These are phyloP conservation scores for Hypoxylon sp. DNA, from an alignment of 2,329 filamentous ascomycete genomes.

Conservation along the genomic window DNA sequence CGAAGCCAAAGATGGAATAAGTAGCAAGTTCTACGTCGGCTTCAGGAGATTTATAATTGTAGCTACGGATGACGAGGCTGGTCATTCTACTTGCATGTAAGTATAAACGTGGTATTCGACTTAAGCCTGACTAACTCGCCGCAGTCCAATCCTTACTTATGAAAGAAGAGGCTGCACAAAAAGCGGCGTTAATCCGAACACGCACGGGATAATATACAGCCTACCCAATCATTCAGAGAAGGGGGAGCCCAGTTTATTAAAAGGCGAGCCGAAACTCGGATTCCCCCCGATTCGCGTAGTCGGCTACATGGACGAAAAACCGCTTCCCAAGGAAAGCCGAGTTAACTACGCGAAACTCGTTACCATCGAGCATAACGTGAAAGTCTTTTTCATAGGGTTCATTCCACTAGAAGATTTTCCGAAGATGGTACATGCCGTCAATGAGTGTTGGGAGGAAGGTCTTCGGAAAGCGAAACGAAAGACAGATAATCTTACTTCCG, in stretches of 20 bases:
- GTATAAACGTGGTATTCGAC: background rate
- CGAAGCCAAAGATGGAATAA: background rate
- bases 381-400: slow-evolving; percentile 14
- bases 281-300: background rate
- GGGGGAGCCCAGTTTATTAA: background rate
- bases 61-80: background rate
- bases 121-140: background rate
- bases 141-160: slow-evolving; percentile 12
- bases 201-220: slow-evolving; percentile 12
- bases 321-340: slow-evolving; percentile 7
- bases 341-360: slow-evolving; percentile 9
- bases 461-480: background rate
- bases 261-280: slow-evolving; percentile 15
- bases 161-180: slow-evolving; percentile 7
- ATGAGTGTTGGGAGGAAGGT: slow-evolving; percentile 1
- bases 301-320: background rate
- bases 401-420: slow-evolving; percentile 1
- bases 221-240: background rate
- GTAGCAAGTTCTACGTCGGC: background rate
- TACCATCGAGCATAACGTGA: slow-evolving; percentile 12
- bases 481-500: background rate
- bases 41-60: slow-evolving; percentile 11
- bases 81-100: slow-evolving; percentile 10
- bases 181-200: background rate
- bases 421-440: background rate